Conservation (phyloP, 768 basidiomycete species). For the Floccularia luteovirens region DNA sequence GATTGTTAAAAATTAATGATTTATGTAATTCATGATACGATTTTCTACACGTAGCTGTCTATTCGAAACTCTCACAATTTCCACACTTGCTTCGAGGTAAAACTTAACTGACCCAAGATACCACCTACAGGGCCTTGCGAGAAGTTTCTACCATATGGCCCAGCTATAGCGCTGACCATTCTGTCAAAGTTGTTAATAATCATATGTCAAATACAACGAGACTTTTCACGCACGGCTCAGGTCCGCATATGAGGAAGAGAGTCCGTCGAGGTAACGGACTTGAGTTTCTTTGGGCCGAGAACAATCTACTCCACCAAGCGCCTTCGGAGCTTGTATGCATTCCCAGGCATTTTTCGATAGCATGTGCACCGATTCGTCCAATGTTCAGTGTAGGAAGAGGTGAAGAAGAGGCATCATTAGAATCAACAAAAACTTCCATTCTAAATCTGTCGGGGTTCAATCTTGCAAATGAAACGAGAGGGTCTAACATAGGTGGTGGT, state of each 20-base stretch:
- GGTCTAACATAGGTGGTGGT: constrained; percentile 51
- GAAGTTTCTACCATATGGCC: constrained; percentile 68
- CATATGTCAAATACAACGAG: background rate
- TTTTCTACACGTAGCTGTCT: background rate
- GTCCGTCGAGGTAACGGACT: constrained; percentile 24
- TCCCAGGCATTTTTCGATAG: constrained; percentile 36
- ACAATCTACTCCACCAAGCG: constrained; percentile 27
- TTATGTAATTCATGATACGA: too few relatives aligned
- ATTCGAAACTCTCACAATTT: constrained; percentile 37
- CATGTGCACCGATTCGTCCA: constrained; percentile 49
- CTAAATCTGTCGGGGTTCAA: constrained; percentile 48
- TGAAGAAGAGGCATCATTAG: constrained; percentile 18
- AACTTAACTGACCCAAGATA: constrained; percentile 56
- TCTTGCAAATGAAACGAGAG: constrained; percentile 39
- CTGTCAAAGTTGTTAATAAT: constrained; percentile 24
- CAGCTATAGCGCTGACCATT: constrained; percentile 70
- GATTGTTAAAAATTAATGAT: constrained; percentile 20
- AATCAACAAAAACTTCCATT: constrained; percentile 59
- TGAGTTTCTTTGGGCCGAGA: constrained; percentile 13
- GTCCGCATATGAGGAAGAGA: constrained; percentile 77
- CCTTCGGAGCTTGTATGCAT: constrained; percentile 11
- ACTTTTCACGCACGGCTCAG: constrained; percentile 57
- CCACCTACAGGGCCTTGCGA: constrained; percentile 72
- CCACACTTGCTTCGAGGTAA: constrained; percentile 54
- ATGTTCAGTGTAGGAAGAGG: constrained; percentile 20